Conservation (phyloP, 2,329 filamentous ascomycete species). For the Microcyclosporella mali region DNA sequence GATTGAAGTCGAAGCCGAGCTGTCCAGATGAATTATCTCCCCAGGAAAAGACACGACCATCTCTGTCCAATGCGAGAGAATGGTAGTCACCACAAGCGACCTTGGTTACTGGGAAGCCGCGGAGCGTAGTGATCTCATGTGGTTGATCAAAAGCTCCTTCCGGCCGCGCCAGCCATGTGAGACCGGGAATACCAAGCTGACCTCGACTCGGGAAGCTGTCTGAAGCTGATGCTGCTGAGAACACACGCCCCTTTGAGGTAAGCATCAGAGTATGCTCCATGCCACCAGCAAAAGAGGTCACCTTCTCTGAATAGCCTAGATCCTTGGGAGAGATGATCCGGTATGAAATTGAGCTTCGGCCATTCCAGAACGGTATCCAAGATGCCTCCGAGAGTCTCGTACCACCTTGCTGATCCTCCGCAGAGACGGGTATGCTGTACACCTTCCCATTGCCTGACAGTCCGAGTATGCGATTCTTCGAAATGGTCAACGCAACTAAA, state of each 20-base stretch:
- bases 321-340: slow-evolving; percentile 61
- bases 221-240: slow-evolving; percentile 76
- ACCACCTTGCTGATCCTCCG: slow-evolving; percentile 61
- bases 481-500: slow-evolving; percentile 68
- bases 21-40: slow-evolving; percentile 92
- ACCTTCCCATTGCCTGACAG: slow-evolving; percentile 68
- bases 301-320: slow-evolving; percentile 62
- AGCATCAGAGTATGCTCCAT: slow-evolving; percentile 81
- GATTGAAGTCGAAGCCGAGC: slow-evolving; percentile 69
- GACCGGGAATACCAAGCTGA: slow-evolving; percentile 77
- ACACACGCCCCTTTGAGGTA: slow-evolving; percentile 78
- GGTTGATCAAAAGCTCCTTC: slow-evolving; percentile 71
- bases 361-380: slow-evolving; percentile 71
- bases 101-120: slow-evolving; percentile 62
- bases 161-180: slow-evolving; percentile 74
- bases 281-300: slow-evolving; percentile 69
- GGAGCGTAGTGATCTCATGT: slow-evolving; percentile 68
- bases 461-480: slow-evolving; percentile 75
- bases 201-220: slow-evolving; percentile 73
- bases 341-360: slow-evolving; percentile 58
- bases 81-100: slow-evolving; percentile 85
- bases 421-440: slow-evolving; percentile 76
- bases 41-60: slow-evolving; percentile 76
- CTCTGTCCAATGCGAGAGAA: slow-evolving; percentile 68
- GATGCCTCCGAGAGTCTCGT: slow-evolving; percentile 57